phyloP scores from a whole-genome alignment of 805 yeast genomes.

The Sugiyamaella americana region DNA sequence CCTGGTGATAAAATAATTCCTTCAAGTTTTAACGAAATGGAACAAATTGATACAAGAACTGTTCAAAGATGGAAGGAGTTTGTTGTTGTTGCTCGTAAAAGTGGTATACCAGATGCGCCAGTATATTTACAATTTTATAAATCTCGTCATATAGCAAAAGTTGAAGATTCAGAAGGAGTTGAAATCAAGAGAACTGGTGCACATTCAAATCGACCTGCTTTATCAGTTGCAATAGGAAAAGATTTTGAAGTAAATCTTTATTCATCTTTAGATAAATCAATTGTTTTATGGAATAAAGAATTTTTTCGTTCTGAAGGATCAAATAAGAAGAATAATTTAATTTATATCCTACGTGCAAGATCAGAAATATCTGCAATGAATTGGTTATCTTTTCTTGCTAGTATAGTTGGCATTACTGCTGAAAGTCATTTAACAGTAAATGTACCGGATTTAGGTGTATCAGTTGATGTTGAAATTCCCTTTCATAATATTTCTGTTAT shows the following conservation, averaged over 20 bases:
- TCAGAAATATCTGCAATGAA: slow-evolving; percentile 48
- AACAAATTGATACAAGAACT: slow-evolving; percentile 49
- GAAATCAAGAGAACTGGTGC: too few species aligned
- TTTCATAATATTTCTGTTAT: slow-evolving; percentile 15
- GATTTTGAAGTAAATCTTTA: slow-evolving; percentile 46
- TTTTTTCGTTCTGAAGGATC: not conserved
- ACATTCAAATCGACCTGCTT: slow-evolving; percentile 7
- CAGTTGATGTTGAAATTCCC: slow-evolving; percentile 46
- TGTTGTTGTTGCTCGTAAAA: slow-evolving; percentile 62
- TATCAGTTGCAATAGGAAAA: slow-evolving; percentile 22
- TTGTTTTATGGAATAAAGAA: slow-evolving; percentile 41
- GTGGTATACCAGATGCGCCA: slow-evolving; percentile 47
- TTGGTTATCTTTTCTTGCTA: slow-evolving; percentile 58
- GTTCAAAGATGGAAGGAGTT: slow-evolving; percentile 77
- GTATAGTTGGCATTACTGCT: slow-evolving; percentile 37
- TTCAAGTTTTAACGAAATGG: slow-evolving; percentile 42
- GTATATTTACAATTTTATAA: slow-evolving; percentile 59
- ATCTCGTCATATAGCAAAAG: slow-evolving; percentile 34
- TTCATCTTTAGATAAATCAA: slow-evolving; percentile 63
- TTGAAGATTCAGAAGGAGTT: slow-evolving; percentile 13
- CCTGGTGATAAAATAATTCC: slow-evolving; percentile 28
- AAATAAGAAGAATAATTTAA: slow-evolving; percentile 21
- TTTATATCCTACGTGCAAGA: slow-evolving; percentile 53
- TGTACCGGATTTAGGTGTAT: slow-evolving; percentile 42
- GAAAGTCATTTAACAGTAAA: slow-evolving; percentile 32